Conservation (phyloP, 164 flowering plant species). For the Dillenia turbinata region DNA sequence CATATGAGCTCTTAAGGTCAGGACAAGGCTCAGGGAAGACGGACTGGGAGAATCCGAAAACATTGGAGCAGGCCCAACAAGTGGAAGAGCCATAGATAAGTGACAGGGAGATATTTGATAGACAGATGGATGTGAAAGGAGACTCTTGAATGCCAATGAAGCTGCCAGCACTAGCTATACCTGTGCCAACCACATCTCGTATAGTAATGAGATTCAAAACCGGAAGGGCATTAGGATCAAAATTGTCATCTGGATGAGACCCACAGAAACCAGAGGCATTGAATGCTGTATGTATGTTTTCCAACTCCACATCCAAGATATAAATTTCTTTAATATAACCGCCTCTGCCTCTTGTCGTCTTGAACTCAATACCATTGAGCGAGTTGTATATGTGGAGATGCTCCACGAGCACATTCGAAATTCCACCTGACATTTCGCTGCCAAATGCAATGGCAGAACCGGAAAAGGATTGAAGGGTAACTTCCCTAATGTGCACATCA, state of each 20-base stretch:
- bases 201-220: constrained; percentile 37
- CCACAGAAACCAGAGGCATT: constrained; percentile 35
- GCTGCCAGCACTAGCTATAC: constrained; percentile 44
- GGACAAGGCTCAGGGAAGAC: constrained; percentile 48
- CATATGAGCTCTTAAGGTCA: constrained; percentile 19
- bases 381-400: constrained; percentile 35
- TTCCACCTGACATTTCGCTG: constrained; percentile 84
- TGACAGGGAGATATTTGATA: constrained; percentile 44
- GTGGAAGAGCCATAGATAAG: constrained; percentile 23
- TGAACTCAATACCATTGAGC: constrained; percentile 37
- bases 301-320: constrained; percentile 38
- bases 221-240: constrained; percentile 52
- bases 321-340: constrained; percentile 45
- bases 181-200: constrained; percentile 40
- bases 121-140: constrained; percentile 57
- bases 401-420: constrained; percentile 41
- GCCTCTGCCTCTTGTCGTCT: constrained; percentile 55
- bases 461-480: constrained; percentile 30
- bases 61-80: constrained; percentile 58
- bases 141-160: constrained; percentile 45
- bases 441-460: constrained; percentile 69
- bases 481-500: constrained; percentile 38
- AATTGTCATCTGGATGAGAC: constrained; percentile 55
- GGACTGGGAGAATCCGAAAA: constrained; percentile 34
- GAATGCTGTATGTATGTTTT: constrained; percentile 38